Evolutionary conservation across 805 yeast genomes (phyloP).

Genomic region (Starmera quercuum): DNA sequence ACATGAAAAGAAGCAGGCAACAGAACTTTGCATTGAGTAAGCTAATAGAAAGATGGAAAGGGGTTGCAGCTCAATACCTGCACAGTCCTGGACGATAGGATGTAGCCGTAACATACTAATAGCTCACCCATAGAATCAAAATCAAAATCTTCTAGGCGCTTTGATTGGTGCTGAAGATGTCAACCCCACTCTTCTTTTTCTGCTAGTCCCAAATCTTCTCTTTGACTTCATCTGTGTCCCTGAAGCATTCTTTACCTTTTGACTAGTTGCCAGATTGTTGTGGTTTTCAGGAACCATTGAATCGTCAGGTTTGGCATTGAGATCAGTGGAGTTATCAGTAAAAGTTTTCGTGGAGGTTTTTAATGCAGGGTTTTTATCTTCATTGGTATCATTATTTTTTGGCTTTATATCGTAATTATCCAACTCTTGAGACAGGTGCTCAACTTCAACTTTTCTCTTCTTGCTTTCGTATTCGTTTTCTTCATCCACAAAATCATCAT

Average conservation of each 20-base stretch:
- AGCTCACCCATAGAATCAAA: neutral
- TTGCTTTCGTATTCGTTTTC: neutral
- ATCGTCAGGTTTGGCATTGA: too few species aligned
- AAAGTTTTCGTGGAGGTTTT: too few species aligned
- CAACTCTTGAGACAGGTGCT: constrained; percentile 1
- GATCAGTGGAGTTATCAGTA: too few species aligned
- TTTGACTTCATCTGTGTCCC: too few species aligned
- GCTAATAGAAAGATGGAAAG: constrained; percentile 28
- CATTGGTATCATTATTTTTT: too few species aligned
- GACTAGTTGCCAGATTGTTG: too few species aligned
- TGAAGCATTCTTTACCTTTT: too few species aligned
- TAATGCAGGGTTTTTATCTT: too few species aligned
- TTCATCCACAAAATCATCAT: neutral
- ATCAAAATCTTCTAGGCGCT: neutral
- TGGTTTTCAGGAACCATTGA: too few species aligned
- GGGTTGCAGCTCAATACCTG: too few species aligned
- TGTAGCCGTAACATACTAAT: too few species aligned
- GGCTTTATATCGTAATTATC: constrained; percentile 10
- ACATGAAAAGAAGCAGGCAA: constrained; percentile 23
- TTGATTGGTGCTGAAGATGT: neutral
- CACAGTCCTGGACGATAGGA: too few species aligned
- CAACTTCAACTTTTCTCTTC: neutral
- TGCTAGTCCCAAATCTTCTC: neutral
- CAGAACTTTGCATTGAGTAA: constrained; percentile 26
- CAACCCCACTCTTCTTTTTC: neutral